These are phyloP conservation scores for Apophysomyces elegans DNA, from an alignment of 371 early-diverging fungal species.

Conservation along the genomic window DNA sequence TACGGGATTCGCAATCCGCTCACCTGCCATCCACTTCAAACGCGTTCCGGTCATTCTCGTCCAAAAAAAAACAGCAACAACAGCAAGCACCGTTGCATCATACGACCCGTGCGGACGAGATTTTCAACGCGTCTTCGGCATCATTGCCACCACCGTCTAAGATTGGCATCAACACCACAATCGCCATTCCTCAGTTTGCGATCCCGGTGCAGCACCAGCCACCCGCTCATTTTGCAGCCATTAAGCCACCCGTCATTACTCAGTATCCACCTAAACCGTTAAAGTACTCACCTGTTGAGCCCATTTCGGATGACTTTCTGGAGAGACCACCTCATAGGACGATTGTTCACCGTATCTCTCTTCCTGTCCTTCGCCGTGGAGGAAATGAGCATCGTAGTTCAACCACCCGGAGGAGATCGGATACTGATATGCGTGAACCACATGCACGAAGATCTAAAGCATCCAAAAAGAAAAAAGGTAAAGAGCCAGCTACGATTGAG, in stretches of 20 bases:
- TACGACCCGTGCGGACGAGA: slow-evolving; percentile 11
- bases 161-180: slow-evolving; percentile 27
- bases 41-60: slow-evolving; percentile 4
- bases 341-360: slow-evolving; percentile 20
- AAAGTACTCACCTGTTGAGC: slow-evolving; percentile 35
- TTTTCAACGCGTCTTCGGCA: slow-evolving; percentile 10
- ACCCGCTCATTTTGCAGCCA: slow-evolving; percentile 1
- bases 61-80: slow-evolving; percentile 19
- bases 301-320: slow-evolving; percentile 16
- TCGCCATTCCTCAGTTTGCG: slow-evolving; percentile 13
- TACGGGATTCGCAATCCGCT: slow-evolving; percentile 4
- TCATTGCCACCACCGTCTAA: slow-evolving; percentile 16
- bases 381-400: not conserved
- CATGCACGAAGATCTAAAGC: not conserved
- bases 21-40: not conserved
- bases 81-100: not conserved
- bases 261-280: slow-evolving; percentile 37
- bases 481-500: slow-evolving; percentile 2
- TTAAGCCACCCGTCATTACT: slow-evolving; percentile 32
- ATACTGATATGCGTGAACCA: slow-evolving; percentile 6
- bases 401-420: slow-evolving; percentile 5
- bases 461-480: not conserved
- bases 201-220: slow-evolving; percentile 4
- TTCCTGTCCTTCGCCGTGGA: slow-evolving; percentile 16
- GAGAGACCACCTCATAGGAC: not conserved